phyloP scores from a whole-genome alignment of 306 rosid genomes.

The Dalbergia oliveri region DNA sequence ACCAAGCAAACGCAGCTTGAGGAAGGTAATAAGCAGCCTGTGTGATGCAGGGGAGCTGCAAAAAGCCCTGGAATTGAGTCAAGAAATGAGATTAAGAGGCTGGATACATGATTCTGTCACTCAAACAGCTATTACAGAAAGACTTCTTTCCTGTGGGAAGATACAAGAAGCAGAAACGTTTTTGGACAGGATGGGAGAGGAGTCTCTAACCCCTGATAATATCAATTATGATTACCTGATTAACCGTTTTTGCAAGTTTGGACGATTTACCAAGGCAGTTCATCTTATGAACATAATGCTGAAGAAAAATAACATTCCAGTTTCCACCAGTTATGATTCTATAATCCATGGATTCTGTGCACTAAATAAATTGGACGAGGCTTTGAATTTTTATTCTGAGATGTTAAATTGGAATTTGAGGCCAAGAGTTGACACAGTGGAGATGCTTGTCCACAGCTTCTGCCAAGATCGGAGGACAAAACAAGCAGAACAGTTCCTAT shows the following conservation, averaged over 20 bases:
- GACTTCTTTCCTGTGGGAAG: conserved; percentile 66
- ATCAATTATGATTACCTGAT: conserved; percentile 75
- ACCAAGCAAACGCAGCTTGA: conserved; percentile 77
- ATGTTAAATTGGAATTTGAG: conserved; percentile 66
- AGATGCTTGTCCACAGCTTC: conserved; percentile 59
- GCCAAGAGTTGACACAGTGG: conserved; percentile 62
- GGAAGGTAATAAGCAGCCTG: conserved; percentile 61
- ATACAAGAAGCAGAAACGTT: conserved; percentile 75
- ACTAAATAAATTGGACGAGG: conserved; percentile 56
- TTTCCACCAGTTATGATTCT: conserved; percentile 72
- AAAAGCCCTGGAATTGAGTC: conserved; percentile 72
- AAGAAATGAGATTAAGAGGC: conserved; percentile 72
- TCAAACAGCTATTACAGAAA: conserved; percentile 68
- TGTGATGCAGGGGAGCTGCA: conserved; percentile 67
- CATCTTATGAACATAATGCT: conserved; percentile 76
- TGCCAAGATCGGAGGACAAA: conserved; percentile 68
- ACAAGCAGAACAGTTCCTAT: conserved; percentile 73
- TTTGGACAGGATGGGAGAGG: conserved; percentile 69
- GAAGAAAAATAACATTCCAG: conserved; percentile 70
- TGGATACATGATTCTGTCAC: conserved; percentile 72
- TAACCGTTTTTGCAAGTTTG: conserved; percentile 65
- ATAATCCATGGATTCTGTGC: conserved; percentile 67
- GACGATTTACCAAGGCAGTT: conserved; percentile 70
- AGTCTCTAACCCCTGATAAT: conserved; percentile 66
- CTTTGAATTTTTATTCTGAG: conserved; percentile 74